Conservation (phyloP, 148 eudicot genomes). For the Amaranthus palmeri region DNA sequence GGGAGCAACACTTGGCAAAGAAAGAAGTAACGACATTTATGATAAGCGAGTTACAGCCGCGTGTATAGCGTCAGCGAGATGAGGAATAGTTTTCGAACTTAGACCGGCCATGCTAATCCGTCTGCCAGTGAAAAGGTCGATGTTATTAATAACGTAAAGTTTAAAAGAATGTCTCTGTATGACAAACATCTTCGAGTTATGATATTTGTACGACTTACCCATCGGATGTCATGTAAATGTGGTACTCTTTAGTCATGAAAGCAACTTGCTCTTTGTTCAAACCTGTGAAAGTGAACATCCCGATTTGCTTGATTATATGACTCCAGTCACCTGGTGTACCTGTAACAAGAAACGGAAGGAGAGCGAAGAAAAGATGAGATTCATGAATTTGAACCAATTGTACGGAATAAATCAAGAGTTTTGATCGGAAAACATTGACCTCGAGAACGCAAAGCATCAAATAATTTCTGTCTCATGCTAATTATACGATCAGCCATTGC, state of each 20-base stretch:
- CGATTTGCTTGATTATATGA: conserved; percentile 95
- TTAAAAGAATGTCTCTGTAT: not conserved
- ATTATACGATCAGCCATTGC: conserved; percentile 99
- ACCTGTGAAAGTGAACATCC: conserved; percentile 98
- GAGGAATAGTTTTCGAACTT: conserved; percentile 82
- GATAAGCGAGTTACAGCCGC: conserved; percentile 63
- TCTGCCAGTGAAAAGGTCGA: conserved; percentile 36
- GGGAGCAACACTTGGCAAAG: not conserved
- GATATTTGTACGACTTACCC: conserved; percentile 44
- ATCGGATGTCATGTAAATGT: conserved; percentile 96
- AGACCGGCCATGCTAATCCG: conserved; percentile 99
- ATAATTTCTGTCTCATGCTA: conserved; percentile 79
- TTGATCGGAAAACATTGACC: conserved; percentile 37
- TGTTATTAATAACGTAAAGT: not conserved
- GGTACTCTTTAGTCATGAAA: conserved; percentile 95
- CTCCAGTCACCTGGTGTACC: conserved; percentile 99
- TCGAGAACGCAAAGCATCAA: conserved; percentile 69
- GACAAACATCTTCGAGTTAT: too few species aligned
- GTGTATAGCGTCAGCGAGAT: conserved; percentile 91
- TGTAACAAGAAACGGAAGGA: conserved; percentile 14
- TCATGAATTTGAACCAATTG: not conserved
- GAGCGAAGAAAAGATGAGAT: not conserved
- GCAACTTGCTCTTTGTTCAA: conserved; percentile 77
- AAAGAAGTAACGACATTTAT: conserved; percentile 8
- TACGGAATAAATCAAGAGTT: not conserved